Evolutionary conservation across 2,329 filamentous ascomycete genomes (phyloP).

Genomic region (Chaetomium strumarium): DNA sequence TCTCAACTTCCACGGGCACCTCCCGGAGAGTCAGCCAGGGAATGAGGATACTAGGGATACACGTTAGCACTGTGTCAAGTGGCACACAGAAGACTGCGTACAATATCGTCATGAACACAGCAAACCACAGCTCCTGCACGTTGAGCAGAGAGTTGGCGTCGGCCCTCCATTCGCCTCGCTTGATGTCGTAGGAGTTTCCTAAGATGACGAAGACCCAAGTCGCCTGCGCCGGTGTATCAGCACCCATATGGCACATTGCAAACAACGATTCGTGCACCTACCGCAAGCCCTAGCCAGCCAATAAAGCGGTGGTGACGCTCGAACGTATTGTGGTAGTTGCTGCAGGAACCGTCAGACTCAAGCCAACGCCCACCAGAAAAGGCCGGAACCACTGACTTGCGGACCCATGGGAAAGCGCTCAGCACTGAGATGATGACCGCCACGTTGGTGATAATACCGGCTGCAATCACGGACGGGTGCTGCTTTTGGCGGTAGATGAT

Average conservation of each 20-base stretch:
- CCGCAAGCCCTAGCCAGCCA: conserved; percentile 36
- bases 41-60: conserved; percentile 32
- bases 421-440: conserved; percentile 35
- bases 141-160: conserved; percentile 32
- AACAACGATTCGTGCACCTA: neutral
- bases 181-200: conserved; percentile 36
- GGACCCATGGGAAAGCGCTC: conserved; percentile 37
- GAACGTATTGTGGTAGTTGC: conserved; percentile 37
- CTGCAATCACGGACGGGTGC: conserved; percentile 32
- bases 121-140: conserved; percentile 37
- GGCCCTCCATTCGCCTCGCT: conserved; percentile 29
- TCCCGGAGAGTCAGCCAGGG: conserved; percentile 37
- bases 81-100: conserved; percentile 25
- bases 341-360: conserved; percentile 15
- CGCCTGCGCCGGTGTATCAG: conserved; percentile 9
- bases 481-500: conserved; percentile 30
- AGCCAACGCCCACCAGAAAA: neutral
- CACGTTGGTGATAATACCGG: conserved; percentile 34
- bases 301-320: conserved; percentile 38
- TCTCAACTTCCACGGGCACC: conserved; percentile 36
- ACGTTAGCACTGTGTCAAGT: conserved; percentile 21
- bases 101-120: conserved; percentile 37
- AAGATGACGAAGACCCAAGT: conserved; percentile 36
- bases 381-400: conserved; percentile 32
- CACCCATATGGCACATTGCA: neutral